phyloP scores from a whole-genome alignment of 2,329 filamentous ascomycete species.

The Phoma herbarum region DNA sequence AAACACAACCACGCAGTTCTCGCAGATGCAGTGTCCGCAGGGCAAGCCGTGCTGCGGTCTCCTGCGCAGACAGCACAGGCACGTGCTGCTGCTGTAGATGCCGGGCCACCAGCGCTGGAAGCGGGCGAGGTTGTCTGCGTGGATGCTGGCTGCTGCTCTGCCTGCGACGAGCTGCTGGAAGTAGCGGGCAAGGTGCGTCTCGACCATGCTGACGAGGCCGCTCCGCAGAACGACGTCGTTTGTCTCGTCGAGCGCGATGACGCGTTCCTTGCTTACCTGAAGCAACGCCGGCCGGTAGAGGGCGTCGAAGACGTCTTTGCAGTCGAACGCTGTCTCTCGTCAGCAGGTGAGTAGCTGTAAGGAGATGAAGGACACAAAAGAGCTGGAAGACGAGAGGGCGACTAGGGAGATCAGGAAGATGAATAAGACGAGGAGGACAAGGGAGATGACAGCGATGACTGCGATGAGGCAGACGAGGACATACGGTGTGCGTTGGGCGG shows the following conservation, averaged over 20 bases:
- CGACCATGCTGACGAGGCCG: not conserved
- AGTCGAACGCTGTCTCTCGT: too few relatives aligned
- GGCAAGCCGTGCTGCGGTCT: too few relatives aligned
- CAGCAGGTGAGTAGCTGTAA: too few relatives aligned
- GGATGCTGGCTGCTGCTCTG: too few relatives aligned
- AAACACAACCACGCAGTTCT: too few relatives aligned
- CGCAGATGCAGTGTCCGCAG: too few relatives aligned
- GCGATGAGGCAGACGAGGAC: not conserved
- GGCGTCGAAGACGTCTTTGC: not conserved
- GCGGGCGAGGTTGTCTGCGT: not conserved
- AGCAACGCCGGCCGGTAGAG: not conserved
- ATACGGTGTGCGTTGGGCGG: slow-evolving; percentile 20
- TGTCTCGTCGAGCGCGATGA: not conserved
- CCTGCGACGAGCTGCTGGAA: not conserved
- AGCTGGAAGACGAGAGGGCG: too few relatives aligned
- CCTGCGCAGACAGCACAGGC: too few relatives aligned
- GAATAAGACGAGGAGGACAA: not conserved
- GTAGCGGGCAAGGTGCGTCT: slow-evolving; percentile 1
- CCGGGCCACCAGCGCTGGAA: not conserved
- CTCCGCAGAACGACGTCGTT: not conserved
- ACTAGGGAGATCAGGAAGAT: not conserved
- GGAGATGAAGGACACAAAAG: too few relatives aligned
- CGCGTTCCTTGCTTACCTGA: not conserved
- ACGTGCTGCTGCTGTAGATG: too few relatives aligned
- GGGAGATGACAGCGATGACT: not conserved